A percentile compares a stretch with the other conserved stretches of the same genome.
These are phyloP conservation scores for Lentinula aciculospora DNA, from an alignment of 768 basidiomycete genomes.

Conservation along the genomic window DNA sequence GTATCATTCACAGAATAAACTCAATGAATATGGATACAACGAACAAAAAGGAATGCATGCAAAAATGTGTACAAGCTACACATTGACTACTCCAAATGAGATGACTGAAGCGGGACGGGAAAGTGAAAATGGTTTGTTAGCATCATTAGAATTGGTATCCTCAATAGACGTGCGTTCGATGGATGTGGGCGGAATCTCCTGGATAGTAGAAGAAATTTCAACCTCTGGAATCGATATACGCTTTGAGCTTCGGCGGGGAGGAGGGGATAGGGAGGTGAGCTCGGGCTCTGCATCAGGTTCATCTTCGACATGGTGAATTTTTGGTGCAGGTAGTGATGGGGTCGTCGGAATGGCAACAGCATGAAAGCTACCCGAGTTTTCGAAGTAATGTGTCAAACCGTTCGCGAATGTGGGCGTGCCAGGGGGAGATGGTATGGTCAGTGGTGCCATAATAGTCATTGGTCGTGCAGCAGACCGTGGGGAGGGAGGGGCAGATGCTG, in stretches of 20 bases:
- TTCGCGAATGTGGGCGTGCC: conserved; percentile 4
- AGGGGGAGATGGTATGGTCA: conserved; percentile 1
- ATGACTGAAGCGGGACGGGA: conserved; percentile 48
- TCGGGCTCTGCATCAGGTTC: conserved; percentile 7
- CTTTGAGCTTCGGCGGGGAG: conserved; percentile 20
- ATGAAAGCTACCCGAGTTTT: conserved; percentile 52
- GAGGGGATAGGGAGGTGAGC: conserved; percentile 17
- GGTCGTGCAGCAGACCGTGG: conserved; percentile 17
- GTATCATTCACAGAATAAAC: neutral
- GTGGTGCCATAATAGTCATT: conserved; percentile 6
- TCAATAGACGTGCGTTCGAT: neutral
- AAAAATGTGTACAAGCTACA: neutral
- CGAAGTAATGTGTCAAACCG: neutral
- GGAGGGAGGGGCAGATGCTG: conserved; percentile 20
- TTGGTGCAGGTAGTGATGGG: conserved; percentile 23
- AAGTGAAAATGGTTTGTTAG: conserved; percentile 24
- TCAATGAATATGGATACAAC: neutral
- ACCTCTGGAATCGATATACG: conserved; percentile 5
- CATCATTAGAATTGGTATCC: neutral
- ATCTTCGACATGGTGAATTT: conserved; percentile 12
- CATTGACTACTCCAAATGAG: conserved; percentile 33
- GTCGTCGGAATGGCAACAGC: conserved; percentile 44
- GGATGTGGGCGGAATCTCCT: neutral
- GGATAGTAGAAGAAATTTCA: neutral
- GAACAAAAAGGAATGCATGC: neutral